Base-by-base conservation (phyloP, 208 protist species). In the Wallacemonas sp. region DNA sequence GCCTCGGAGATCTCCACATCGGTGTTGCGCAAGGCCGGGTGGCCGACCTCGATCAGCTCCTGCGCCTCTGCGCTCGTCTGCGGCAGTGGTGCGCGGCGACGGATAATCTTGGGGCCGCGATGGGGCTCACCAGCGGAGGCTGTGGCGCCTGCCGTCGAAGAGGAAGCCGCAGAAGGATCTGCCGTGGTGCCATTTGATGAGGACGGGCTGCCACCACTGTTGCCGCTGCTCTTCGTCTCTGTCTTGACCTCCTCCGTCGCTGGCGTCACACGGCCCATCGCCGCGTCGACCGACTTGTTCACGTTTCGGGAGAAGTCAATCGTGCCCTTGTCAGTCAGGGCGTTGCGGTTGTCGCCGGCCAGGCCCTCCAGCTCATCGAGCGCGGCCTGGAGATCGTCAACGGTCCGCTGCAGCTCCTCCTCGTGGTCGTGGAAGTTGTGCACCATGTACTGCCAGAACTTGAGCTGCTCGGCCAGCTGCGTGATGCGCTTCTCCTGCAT, bases 371-470 rank as follows among this genome's bases (percentile, higher is more conserved):
- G 65, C 73, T 93, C 90, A 62, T 96, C 85, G 19, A 93, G 65
- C 19, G 85, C 78, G 3, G 48, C 52, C 61, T 85, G 79, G 48
- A 96, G 74, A 72, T 89, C 83, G 26, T 69, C 70, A 24, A 92
- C 87, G 14, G 89, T 90, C 27, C 82, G 81, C 61, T 83, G 48
- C 64, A 96, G 73, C 72, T 96, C 78, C 52, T 94, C 87, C 76
- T 96, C 87, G 68, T 96, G 90, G 66, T 96, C 90, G 72, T 96
- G 90, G 61, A 96, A 96, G 78, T 96, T 93, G 65, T 94, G 90
- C 23, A 96, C 90, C 87, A 96, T 93, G 74, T 96, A 96, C 71
- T 96, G 90, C 88, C 90, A 96, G 47, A 96, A 96, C 62, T 96
- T 96, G 30, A 96, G 78, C 78, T 96, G 90, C 73, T 96, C 90